These are phyloP conservation scores for Cyclotella distinguenda DNA, from an alignment of 108 stramenopile species.

Conservation along the genomic window DNA sequence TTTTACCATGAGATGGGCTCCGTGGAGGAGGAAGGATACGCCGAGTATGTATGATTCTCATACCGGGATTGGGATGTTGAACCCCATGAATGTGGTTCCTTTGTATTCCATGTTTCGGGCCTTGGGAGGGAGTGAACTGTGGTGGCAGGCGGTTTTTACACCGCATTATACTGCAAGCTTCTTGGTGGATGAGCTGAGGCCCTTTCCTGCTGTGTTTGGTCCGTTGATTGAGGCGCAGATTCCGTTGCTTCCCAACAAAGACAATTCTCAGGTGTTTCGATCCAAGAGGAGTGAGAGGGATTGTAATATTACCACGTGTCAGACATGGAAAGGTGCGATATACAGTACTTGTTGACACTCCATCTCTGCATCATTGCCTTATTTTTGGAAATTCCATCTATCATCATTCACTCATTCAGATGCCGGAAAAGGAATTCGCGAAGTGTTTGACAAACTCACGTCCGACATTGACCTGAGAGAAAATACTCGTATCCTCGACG, in stretches of 20 bases:
- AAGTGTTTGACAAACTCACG: constrained; percentile 50
- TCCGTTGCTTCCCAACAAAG: constrained; percentile 41
- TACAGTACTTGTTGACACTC: too few relatives aligned
- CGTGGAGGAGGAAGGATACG: constrained; percentile 49
- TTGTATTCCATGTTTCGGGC: constrained; percentile 44
- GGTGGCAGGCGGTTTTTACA: constrained; percentile 60
- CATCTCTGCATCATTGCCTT: too few relatives aligned
- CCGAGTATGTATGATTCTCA: constrained; percentile 59
- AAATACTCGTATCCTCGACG: constrained; percentile 46
- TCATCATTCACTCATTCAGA: too few relatives aligned
- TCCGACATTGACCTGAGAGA: constrained; percentile 46
- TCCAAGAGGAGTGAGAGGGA: constrained; percentile 39
- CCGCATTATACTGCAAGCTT: constrained; percentile 62
- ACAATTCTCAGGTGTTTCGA: constrained; percentile 37
- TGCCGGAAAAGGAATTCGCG: constrained; percentile 57
- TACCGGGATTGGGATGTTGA: constrained; percentile 51
- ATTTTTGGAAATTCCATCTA: too few relatives aligned
- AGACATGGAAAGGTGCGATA: constrained; percentile 49
- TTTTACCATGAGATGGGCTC: constrained; percentile 55
- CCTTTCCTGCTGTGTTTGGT: constrained; percentile 58
- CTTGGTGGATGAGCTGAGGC: constrained; percentile 53
- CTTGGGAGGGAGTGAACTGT: constrained; percentile 51
- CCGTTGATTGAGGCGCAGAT: constrained; percentile 63
- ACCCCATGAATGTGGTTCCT: constrained; percentile 56
- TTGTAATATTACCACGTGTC: constrained; percentile 57